Evolutionary conservation across 2,329 filamentous ascomycete species (phyloP).

Genomic region (Neofusicoccum umdonicola): DNA sequence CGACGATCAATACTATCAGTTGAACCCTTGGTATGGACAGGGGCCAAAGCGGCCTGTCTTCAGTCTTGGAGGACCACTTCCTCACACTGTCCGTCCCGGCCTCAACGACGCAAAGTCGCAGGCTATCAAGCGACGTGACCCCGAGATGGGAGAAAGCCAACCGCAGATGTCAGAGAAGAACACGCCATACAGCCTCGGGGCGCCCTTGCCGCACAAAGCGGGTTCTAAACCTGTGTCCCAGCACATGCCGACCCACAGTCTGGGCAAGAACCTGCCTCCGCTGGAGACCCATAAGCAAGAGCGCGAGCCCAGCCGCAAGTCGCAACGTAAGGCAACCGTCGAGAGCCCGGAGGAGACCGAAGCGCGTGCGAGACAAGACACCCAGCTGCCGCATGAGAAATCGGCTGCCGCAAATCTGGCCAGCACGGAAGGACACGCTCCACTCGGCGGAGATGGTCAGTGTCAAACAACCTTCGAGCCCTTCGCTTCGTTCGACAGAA

Average conservation of each 20-base stretch:
- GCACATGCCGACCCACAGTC: not conserved
- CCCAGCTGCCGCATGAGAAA: not conserved
- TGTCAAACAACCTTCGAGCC: not conserved
- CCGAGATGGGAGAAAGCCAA: not conserved
- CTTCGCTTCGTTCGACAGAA: not conserved
- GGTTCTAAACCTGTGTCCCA: not conserved
- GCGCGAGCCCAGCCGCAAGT: not conserved
- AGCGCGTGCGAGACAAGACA: not conserved
- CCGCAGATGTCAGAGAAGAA: not conserved
- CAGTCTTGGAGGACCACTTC: constrained; percentile 7
- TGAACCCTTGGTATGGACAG: constrained; percentile 13
- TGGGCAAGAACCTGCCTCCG: not conserved
- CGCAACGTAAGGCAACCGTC: not conserved
- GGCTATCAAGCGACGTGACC: not conserved
- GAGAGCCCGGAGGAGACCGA: not conserved
- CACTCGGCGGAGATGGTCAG: not conserved
- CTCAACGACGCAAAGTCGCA: not conserved
- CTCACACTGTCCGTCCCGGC: not conserved
- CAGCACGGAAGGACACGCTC: not conserved
- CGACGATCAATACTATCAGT: constrained; percentile 3
- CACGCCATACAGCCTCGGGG: not conserved
- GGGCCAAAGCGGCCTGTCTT: not conserved
- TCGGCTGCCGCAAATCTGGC: not conserved
- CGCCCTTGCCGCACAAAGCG: not conserved
- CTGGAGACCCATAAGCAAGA: not conserved